Evolutionary conservation across 2,329 filamentous ascomycete genomes (phyloP).

Genomic region (Arthrobotrys pseudoclavata): DNA sequence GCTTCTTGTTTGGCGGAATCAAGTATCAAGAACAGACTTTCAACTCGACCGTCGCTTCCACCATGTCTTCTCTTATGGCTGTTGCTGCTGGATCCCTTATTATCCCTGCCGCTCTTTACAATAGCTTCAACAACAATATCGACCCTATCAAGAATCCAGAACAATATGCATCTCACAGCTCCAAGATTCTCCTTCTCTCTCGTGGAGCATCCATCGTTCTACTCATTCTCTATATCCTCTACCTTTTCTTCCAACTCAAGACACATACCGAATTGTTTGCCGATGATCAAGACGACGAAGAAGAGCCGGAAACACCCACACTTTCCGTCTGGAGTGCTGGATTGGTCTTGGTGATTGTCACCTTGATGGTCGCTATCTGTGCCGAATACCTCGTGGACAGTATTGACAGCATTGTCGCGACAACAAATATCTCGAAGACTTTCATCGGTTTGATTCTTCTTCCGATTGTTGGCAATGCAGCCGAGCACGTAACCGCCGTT

Average conservation of each 20-base stretch:
- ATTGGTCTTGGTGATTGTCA: slow-evolving; percentile 77
- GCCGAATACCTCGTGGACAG: slow-evolving; percentile 83
- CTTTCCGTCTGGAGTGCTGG: slow-evolving; percentile 67
- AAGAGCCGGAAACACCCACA: slow-evolving; percentile 50
- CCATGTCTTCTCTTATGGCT: slow-evolving; percentile 76
- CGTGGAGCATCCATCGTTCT: slow-evolving; percentile 82
- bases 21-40: slow-evolving; percentile 79
- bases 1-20: slow-evolving; percentile 81
- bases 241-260: slow-evolving; percentile 81
- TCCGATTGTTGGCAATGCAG: slow-evolving; percentile 83
- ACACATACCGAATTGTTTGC: slow-evolving; percentile 82
- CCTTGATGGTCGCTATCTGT: slow-evolving; percentile 78
- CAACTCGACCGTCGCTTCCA: slow-evolving; percentile 82
- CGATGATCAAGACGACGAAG: slow-evolving; percentile 64
- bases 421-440: slow-evolving; percentile 79
- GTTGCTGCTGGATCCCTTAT: slow-evolving; percentile 79
- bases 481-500: slow-evolving; percentile 84
- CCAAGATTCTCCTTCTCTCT: slow-evolving; percentile 70
- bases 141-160: slow-evolving; percentile 53
- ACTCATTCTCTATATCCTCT: slow-evolving; percentile 80
- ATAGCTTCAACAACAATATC: slow-evolving; percentile 62
- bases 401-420: slow-evolving; percentile 78
- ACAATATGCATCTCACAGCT: slow-evolving; percentile 36
- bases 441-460: slow-evolving; percentile 85
- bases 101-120: slow-evolving; percentile 74